Evolutionary conservation across 2,329 filamentous ascomycete genomes (phyloP).

Genomic region (Samsoniella hepiali): DNA sequence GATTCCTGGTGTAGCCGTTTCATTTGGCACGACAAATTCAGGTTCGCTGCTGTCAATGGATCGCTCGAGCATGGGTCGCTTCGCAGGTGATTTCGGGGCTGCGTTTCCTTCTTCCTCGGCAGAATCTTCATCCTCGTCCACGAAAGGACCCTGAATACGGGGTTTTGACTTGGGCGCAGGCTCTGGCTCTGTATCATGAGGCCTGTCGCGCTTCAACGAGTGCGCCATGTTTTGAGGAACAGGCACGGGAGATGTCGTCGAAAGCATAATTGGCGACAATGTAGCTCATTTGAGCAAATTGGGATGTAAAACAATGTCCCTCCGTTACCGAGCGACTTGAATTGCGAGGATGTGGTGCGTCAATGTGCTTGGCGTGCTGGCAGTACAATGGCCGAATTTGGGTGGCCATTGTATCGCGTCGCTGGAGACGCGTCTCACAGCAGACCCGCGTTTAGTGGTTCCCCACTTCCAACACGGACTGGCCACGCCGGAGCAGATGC

Average conservation of each 20-base stretch:
- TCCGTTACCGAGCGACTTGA: neutral
- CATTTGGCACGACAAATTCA: neutral
- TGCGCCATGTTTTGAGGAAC: constrained; percentile 51
- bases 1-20: neutral
- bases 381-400: neutral
- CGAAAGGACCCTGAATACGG: constrained; percentile 37
- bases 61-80: constrained; percentile 22
- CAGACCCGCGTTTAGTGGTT: constrained; percentile 28
- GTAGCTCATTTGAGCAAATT: neutral
- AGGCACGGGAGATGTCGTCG: constrained; percentile 56
- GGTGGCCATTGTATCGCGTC: constrained; percentile 8
- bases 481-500: too few species aligned
- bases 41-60: constrained; percentile 9
- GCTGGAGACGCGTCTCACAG: constrained; percentile 26
- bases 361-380: constrained; percentile 1
- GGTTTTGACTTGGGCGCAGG: constrained; percentile 32
- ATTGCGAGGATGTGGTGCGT: neutral
- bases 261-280: constrained; percentile 47
- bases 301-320: neutral
- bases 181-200: constrained; percentile 31
- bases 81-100: constrained; percentile 18
- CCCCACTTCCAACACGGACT: constrained; percentile 1
- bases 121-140: constrained; percentile 38
- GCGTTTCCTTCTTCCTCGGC: constrained; percentile 26
- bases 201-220: constrained; percentile 35